Evolutionary conservation across 345 rosid genomes (phyloP).

Genomic region (Camelina sativa): DNA sequence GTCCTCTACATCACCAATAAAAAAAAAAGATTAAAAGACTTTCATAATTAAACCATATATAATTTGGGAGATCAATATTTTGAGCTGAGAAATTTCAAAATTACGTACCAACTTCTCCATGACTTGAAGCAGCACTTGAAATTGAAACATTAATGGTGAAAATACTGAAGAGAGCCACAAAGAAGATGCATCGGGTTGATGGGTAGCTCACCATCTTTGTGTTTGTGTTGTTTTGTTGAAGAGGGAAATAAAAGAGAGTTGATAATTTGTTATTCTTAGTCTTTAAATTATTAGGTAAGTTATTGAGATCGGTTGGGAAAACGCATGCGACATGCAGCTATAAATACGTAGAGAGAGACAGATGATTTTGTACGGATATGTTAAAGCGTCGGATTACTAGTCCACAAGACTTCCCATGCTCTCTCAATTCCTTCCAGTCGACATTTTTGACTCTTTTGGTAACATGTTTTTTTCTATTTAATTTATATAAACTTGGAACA

Average conservation of each 20-base stretch:
- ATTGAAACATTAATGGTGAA: slow-evolving; percentile 14
- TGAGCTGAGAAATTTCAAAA: not conserved
- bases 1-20: slow-evolving; percentile 52
- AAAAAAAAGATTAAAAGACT: not conserved
- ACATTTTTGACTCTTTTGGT: slow-evolving; percentile 36
- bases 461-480: not conserved
- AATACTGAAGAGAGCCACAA: slow-evolving; percentile 7
- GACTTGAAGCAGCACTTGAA: slow-evolving; percentile 32
- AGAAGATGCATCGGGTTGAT: slow-evolving; percentile 28
- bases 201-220: slow-evolving; percentile 23
- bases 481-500: slow-evolving; percentile 1
- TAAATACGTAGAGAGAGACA: slow-evolving; percentile 30
- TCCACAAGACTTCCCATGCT: slow-evolving; percentile 31
- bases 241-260: slow-evolving; percentile 4
- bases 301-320: slow-evolving; percentile 28
- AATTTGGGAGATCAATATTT: not conserved
- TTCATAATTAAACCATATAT: not conserved
- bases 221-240: not conserved
- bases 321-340: slow-evolving; percentile 36
- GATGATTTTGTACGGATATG: slow-evolving; percentile 24
- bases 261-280: not conserved
- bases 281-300: slow-evolving; percentile 19
- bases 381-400: slow-evolving; percentile 21
- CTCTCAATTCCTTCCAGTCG: slow-evolving; percentile 26
- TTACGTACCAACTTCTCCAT: slow-evolving; percentile 43